These are phyloP conservation scores for Colletotrichum agaves DNA, from an alignment of 2,329 filamentous ascomycete species.

Conservation along the genomic window DNA sequence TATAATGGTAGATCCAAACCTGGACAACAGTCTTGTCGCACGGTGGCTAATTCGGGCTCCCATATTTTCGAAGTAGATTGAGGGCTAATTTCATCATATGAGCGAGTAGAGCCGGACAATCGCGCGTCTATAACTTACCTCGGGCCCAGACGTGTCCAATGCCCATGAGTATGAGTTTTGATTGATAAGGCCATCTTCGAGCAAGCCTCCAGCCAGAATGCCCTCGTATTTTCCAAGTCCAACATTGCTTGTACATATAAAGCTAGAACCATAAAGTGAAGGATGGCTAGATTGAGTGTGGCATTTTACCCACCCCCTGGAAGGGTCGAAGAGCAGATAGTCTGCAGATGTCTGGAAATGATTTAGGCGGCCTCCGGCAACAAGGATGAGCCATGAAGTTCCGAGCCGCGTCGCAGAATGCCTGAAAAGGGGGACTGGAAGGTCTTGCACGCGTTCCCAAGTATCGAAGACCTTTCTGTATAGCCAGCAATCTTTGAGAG, in stretches of 20 bases:
- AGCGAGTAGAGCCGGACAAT: not conserved
- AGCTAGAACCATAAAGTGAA: conserved; percentile 56
- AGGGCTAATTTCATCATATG: conserved; percentile 2
- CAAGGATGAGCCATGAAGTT: conserved; percentile 61
- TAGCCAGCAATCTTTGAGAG: conserved; percentile 80
- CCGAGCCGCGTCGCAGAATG: conserved; percentile 71
- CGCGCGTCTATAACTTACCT: conserved; percentile 45
- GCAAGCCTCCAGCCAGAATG: conserved; percentile 78
- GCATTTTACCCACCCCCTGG: conserved; percentile 60
- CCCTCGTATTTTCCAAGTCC: conserved; percentile 59
- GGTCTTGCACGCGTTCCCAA: conserved; percentile 73
- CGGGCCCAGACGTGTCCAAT: conserved; percentile 53
- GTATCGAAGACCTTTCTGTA: conserved; percentile 61
- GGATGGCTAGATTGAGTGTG: conserved; percentile 46
- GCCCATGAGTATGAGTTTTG: conserved; percentile 74
- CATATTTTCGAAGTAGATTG: conserved; percentile 8
- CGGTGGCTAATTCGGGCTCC: not conserved
- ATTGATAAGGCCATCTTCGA: conserved; percentile 69
- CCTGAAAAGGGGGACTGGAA: conserved; percentile 80
- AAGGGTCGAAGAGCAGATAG: conserved; percentile 64
- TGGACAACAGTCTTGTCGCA: conserved; percentile 40
- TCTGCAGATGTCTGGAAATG: conserved; percentile 58
- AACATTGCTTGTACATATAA: conserved; percentile 45
- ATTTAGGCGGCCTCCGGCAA: conserved; percentile 71
- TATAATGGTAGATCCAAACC: conserved; percentile 57